phyloP scores from a whole-genome alignment of 257 asterid species.

The Solanum etuberosum region DNA sequence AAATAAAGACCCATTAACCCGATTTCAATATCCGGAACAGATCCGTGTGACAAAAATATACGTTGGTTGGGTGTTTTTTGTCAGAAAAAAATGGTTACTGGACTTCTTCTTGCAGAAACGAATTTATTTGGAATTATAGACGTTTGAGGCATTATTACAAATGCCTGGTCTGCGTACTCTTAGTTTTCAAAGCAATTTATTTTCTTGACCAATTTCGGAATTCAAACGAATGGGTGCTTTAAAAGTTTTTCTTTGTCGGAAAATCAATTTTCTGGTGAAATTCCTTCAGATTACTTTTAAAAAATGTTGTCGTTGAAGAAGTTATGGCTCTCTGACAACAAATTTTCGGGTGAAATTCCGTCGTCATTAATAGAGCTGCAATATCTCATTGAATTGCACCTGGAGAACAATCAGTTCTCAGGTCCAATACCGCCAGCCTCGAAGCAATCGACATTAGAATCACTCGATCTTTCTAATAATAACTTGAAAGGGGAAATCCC shows the following conservation, averaged over 20 bases:
- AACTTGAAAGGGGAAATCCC: too few relatives aligned
- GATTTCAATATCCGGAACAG: conserved; percentile 21
- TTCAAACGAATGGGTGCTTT: conserved; percentile 34
- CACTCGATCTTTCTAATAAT: conserved; percentile 43
- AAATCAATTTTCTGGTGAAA: conserved; percentile 60
- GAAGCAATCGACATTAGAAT: conserved; percentile 14
- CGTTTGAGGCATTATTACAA: conserved; percentile 36
- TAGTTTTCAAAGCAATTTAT: conserved; percentile 30
- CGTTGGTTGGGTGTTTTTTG: conserved; percentile 54
- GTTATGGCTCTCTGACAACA: conserved; percentile 55
- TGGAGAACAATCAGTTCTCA: conserved; percentile 50
- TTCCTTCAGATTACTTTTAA: conserved; percentile 38
- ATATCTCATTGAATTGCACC: conserved; percentile 38
- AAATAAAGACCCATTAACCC: too few relatives aligned
- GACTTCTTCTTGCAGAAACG: conserved; percentile 31
- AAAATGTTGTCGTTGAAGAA: conserved; percentile 49
- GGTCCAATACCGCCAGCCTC: conserved; percentile 41
- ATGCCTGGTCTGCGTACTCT: conserved; percentile 43
- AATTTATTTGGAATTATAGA: conserved; percentile 58
- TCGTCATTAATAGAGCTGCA: conserved; percentile 26
- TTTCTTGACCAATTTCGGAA: conserved; percentile 66
- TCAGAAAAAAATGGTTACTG: conserved; percentile 21
- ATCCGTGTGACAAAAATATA: conserved; percentile 30
- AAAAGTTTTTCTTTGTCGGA: conserved; percentile 40
- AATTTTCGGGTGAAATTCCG: conserved; percentile 54